These are phyloP conservation scores for Podila epigama DNA, from an alignment of 192 early-diverging fungal genomes.

Conservation along the genomic window DNA sequence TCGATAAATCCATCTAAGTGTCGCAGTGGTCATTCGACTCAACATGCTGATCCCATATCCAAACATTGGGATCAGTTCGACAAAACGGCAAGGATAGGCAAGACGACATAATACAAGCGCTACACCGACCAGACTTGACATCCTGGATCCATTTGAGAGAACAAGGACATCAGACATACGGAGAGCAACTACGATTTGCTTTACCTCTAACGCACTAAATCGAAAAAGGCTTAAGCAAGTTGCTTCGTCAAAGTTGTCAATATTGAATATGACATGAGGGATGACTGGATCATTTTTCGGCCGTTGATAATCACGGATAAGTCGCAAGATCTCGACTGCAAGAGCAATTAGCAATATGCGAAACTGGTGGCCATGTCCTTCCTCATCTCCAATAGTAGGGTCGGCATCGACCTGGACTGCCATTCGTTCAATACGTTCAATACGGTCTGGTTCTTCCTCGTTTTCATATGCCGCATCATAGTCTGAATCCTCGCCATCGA, in stretches of 20 bases:
- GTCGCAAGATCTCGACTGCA: too few relatives aligned
- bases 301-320: too few relatives aligned
- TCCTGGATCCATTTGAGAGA: not conserved
- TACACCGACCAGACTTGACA: not conserved
- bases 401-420: too few relatives aligned
- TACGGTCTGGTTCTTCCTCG: too few relatives aligned
- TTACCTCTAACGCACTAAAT: not conserved
- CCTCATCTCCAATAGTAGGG: too few relatives aligned
- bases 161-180: not conserved
- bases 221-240: not conserved
- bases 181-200: not conserved
- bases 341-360: too few relatives aligned
- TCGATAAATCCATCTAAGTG: slow-evolving; percentile 1
- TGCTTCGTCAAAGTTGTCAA: not conserved
- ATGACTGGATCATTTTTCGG: too few relatives aligned
- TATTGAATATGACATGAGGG: not conserved
- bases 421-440: too few relatives aligned
- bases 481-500: too few relatives aligned
- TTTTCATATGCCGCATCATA: too few relatives aligned
- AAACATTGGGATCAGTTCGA: slow-evolving; percentile 9
- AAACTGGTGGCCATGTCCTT: too few relatives aligned
- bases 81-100: not conserved
- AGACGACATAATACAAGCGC: slow-evolving; percentile 3
- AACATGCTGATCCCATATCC: slow-evolving; percentile 5
- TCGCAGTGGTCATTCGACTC: not conserved